Evolutionary conservation across 2,329 filamentous ascomycete genomes (phyloP), one percentile per base, ranked within the genome.

Genomic region (Colletotrichum higginsianum): DNA sequence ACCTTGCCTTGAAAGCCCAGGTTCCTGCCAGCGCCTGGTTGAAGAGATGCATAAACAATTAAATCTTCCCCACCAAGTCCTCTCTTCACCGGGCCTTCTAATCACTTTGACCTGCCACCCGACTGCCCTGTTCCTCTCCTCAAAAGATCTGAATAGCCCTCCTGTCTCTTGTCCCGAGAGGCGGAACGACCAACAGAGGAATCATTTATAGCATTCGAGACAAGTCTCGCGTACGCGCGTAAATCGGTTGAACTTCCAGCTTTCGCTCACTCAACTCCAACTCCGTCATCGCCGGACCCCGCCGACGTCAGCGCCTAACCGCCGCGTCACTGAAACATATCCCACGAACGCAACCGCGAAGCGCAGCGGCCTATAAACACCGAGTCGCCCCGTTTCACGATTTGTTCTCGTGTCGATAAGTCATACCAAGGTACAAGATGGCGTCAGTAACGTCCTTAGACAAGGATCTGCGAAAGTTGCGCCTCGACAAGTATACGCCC

Each of bases 361-460:
- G 49, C 49, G 21, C 52, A 50, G 18, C 57, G 35, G 49, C 35
- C 16, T 58, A 47, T 55, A 64, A 58, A 30, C 55, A 23, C 42
- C 18, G 16, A 53, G 15, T 21, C 21, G 57, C n/a, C 16, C 50
- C 50, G 8, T 3, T n/a, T 42, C 3, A 50, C 50, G 44, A 67
- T 23, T 46, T 12, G 4, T 11, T 53, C 16, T 7, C 13, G 5
- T n/a, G 35, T 62, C 21, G 42, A 46, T 15, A 52, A 49, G 38
- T 44, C 49, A 26, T 35, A 16, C 74, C 15, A 53, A 42, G 38
- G 55, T 15, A 21, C 53, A 79, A 66, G 74, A 98, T 98, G 96
- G 95, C 96, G 77, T 98, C 96, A 49, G 96, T 98, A 42, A 90
- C 94, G 74, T 98, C 94, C 74, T 87, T 99, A 73, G 96, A 98